phyloP scores from a whole-genome alignment of 176 grass and related monocot species.

The Hordeum vulgare region DNA sequence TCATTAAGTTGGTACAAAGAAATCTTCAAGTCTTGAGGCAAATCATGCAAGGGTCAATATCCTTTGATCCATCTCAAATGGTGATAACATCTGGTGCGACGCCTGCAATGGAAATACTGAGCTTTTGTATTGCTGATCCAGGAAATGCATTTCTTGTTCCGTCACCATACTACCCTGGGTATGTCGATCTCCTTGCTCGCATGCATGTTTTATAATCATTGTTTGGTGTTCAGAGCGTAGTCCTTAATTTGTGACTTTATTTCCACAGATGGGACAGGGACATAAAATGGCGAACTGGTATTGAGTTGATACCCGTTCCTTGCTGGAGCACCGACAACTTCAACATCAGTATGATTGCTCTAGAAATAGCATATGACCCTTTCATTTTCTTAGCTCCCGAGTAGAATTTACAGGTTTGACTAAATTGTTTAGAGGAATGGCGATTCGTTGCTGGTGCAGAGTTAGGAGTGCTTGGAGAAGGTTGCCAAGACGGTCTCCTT shows the following conservation, averaged over 20 bases:
- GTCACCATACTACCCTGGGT: constrained; percentile 97
- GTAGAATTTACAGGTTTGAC: too few relatives aligned
- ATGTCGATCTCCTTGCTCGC: constrained; percentile 3
- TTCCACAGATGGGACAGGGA: constrained; percentile 82
- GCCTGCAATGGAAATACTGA: too few relatives aligned
- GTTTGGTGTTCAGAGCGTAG: background rate
- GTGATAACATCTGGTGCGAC: too few relatives aligned
- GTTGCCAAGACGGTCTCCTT: too few relatives aligned
- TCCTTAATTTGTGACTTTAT: background rate
- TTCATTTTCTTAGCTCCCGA: too few relatives aligned
- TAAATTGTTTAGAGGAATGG: too few relatives aligned
- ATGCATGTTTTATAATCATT: background rate
- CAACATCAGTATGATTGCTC: constrained; percentile 62
- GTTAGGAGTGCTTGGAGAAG: too few relatives aligned
- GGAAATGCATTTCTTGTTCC: constrained; percentile 97
- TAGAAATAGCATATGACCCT: constrained; percentile 81
- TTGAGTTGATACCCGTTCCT: constrained; percentile 91
- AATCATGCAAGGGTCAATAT: too few relatives aligned
- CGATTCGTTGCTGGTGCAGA: too few relatives aligned
- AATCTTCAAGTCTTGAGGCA: too few relatives aligned
- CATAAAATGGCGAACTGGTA: constrained; percentile 71
- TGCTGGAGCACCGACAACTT: constrained; percentile 89
- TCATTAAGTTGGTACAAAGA: constrained; percentile 20
- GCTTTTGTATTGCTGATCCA: too few relatives aligned
- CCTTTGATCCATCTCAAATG: too few relatives aligned